Evolutionary conservation across 1,139 yeast species (phyloP), one percentile per base, ranked within the genome.

Genomic region (Waltiozyma sp.): DNA sequence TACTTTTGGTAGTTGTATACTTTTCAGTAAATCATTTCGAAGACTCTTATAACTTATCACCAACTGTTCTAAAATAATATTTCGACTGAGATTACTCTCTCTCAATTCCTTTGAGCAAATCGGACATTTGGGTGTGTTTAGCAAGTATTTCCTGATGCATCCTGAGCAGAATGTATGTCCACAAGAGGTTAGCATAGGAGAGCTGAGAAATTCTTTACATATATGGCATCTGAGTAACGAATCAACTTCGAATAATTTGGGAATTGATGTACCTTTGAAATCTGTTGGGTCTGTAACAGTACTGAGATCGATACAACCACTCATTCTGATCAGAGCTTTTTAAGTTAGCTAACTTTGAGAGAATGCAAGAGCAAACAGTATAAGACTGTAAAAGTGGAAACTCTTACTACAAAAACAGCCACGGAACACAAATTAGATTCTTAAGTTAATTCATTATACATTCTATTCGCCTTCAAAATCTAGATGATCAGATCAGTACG

Each of bases 91-190:
- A 52, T 76, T 75, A 44, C 89, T 78, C 51, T 86, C 93, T 54
- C 77, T 74, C 23, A 82, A 75, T 51, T 79, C 86, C 13, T 73
- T 67, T 35, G 82, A 72, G 60, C 98, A 91, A 41, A 85, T 64
- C 0, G 97, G 97, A 58, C 97, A 91, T 45, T 72, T 65, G 36
- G 73, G 72, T 34, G 75, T 76, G 38, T 64, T 64, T 21, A 77
- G 66, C 40, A 89, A 63, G 48, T 81, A 77, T 49, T 83, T 75
- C 47, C 96, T 70, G 34, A 91, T 85, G 59, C 98, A 91, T 19
- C 81, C 71, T 1, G 96, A 87, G 60, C 98, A 91, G 58, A 88
- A 91, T 0, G 93, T 81, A 59, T 91, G 97, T 40, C 85, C 82
- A 64, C 97, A 89, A 7, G 81, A 72, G 1, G 96, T 85, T 38